Percentiles rank a stretch among this genome's conserved stretches.
These are phyloP conservation scores for Russula lepida DNA, from an alignment of 768 basidiomycete species.

Conservation along the genomic window DNA sequence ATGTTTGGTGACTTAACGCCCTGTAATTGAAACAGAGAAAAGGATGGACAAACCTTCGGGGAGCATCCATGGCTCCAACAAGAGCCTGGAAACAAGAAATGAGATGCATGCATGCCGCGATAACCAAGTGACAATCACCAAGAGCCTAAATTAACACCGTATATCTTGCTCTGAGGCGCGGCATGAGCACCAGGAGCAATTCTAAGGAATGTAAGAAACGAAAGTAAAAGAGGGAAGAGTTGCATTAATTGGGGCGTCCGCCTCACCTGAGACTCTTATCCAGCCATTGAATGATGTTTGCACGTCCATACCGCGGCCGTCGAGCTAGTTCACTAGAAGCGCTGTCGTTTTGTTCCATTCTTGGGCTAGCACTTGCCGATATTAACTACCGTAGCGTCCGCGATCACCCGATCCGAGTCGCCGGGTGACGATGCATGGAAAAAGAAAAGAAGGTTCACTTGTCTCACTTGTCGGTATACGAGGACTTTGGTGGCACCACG, in stretches of 20 bases:
- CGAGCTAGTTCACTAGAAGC: too few species aligned
- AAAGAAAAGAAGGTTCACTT: neutral
- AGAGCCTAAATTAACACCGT: conserved; percentile 65
- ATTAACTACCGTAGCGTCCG: too few species aligned
- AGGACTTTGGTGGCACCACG: too few species aligned
- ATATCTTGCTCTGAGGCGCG: conserved; percentile 38
- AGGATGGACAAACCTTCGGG: conserved; percentile 40
- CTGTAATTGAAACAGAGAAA: neutral
- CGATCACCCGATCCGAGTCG: too few species aligned
- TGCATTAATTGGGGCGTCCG: neutral
- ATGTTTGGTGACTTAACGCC: neutral
- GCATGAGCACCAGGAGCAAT: neutral
- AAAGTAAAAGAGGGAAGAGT: neutral
- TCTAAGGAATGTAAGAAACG: neutral
- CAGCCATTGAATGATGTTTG: too few species aligned
- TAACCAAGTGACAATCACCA: conserved; percentile 33
- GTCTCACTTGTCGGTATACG: too few species aligned
- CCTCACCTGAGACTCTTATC: neutral
- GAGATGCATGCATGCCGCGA: conserved; percentile 2
- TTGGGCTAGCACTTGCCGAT: neutral
- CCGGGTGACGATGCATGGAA: too few species aligned
- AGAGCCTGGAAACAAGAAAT: conserved; percentile 41
- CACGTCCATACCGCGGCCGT: too few species aligned
- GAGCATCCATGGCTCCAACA: conserved; percentile 80
- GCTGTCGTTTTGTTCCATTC: neutral